Conservation (phyloP, 2,329 filamentous ascomycete genomes). For the Neofusicoccum ribis region DNA sequence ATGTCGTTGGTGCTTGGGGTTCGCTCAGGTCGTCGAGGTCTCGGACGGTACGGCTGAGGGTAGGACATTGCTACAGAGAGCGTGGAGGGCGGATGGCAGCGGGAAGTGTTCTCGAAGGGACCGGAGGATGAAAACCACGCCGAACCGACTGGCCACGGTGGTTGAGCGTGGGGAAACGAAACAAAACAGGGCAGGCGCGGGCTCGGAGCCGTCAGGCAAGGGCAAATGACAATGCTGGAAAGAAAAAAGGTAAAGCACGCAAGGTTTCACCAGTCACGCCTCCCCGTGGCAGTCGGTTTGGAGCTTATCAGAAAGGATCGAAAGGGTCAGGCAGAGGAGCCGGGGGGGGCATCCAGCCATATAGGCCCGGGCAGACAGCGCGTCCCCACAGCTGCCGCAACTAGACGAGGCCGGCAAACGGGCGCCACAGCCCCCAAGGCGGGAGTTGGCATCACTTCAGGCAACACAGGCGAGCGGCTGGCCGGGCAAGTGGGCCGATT, state of each 20-base stretch:
- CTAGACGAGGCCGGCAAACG: slow-evolving; percentile 3
- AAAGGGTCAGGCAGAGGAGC: background rate
- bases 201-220: background rate
- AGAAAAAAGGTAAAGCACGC: background rate
- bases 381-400: slow-evolving; percentile 1
- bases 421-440: background rate
- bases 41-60: background rate
- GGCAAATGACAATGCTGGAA: background rate
- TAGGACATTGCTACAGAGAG: background rate
- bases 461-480: background rate
- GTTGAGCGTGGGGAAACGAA: background rate
- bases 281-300: background rate
- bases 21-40: slow-evolving; percentile 9
- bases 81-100: background rate
- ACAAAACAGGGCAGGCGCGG: background rate
- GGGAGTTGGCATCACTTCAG: background rate
- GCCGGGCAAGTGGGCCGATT: background rate
- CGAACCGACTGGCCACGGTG: background rate
- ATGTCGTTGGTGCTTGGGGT: slow-evolving; percentile 12
- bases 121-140: background rate
- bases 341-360: background rate
- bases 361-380: background rate
- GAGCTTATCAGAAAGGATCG: background rate
- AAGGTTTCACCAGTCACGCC: background rate
- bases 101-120: background rate